Base-by-base conservation (phyloP, 2,329 filamentous ascomycete species). In the Didymella pomorum region DNA sequence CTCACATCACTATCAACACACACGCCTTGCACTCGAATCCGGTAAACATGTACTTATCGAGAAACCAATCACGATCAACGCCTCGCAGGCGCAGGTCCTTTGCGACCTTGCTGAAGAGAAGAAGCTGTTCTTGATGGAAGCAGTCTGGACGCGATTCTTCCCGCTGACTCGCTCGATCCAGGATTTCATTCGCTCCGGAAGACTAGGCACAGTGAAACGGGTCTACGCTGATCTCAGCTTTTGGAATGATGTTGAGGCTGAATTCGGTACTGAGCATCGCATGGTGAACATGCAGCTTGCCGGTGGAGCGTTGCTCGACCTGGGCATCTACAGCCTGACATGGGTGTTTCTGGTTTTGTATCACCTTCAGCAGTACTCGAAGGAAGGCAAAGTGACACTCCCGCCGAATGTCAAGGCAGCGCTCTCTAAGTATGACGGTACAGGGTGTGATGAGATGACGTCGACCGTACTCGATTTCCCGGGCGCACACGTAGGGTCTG, bases 301-400 rank as follows among this genome's bases (percentile, higher is more conserved):
- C 0, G 93, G 93, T 20, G 92, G 93, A 52, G 89, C 88, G 2
- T 80, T 96, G 56, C 83, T 96, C 49, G 92, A 96, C 75, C 80
- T 96, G 52, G 93, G 93, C 57, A 89, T 96, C 75, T 96, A 96
- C 80, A 86, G 90, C 45, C 79, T 96, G 61, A 96, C 92, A 25
- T 96, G 92, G 93, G 84, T 94, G 8, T 95, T 94, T 83, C 90
- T 95, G 78, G 88, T 88, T 41, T 83, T 96, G 33, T 96, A 96
- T 78, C 90, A 92, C 74, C 16, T 58, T 7, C 56, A 58, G 93
- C 43, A 16, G 8, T 5, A 10, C 12, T 26, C 69, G 82, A 87
- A 18, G 71, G 79, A 2, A 14, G 73, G 52, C 89, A 90, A 67
- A 84, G 89, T 74, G 71, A n/a, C 9, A 16, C 31, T 8, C 16